Percentiles rank a stretch among this genome's conserved stretches.
Evolutionary conservation across 768 basidiomycete genomes (phyloP).

Genomic region (Leccinum variicolor): DNA sequence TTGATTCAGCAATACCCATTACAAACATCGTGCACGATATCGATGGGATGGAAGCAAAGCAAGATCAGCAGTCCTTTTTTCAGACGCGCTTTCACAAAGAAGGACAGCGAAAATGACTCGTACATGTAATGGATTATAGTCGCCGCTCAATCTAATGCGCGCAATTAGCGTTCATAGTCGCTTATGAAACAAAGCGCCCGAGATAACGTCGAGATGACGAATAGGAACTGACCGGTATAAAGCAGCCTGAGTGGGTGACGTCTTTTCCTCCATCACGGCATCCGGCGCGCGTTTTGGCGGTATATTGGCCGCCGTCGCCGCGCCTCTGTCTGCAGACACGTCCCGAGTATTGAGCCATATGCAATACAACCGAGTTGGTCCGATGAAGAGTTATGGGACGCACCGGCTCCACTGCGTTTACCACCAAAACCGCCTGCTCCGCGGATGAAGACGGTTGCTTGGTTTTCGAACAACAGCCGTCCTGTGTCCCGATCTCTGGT

Average conservation of each 20-base stretch:
- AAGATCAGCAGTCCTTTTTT: not conserved
- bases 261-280: constrained; percentile 85
- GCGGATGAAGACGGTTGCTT: constrained; percentile 87
- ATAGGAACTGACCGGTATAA: constrained; percentile 71
- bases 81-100: constrained; percentile 1
- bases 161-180: not conserved
- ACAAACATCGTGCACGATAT: not conserved
- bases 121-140: constrained; percentile 88
- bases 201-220: not conserved
- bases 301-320: constrained; percentile 77
- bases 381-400: constrained; percentile 14
- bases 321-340: constrained; percentile 68
- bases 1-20: not conserved
- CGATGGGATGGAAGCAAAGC: not conserved
- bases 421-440: constrained; percentile 97
- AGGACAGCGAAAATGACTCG: constrained; percentile 14
- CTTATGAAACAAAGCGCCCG: constrained; percentile 3
- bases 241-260: constrained; percentile 77
- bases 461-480: constrained; percentile 85
- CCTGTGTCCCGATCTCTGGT: constrained; percentile 81
- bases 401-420: constrained; percentile 78
- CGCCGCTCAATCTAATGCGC: constrained; percentile 72
- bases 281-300: constrained; percentile 85
- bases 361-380: not conserved
- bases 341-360: not conserved